Evolutionary conservation across 805 yeast species (phyloP).

Genomic region (Metschnikowia rubicola): DNA sequence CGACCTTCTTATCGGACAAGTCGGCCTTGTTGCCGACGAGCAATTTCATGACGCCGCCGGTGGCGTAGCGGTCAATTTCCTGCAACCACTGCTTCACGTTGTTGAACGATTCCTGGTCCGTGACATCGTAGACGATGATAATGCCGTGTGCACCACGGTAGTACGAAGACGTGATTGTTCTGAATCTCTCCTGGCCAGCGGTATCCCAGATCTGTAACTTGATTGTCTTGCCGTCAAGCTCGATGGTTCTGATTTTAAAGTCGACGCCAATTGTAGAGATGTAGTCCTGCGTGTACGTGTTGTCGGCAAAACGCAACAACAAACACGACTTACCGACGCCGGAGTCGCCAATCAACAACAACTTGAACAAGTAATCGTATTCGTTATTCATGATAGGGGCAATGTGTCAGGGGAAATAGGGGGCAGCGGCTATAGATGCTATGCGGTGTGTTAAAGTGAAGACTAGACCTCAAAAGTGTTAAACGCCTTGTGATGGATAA

Average conservation of each 20-base stretch:
- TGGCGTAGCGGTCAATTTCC: slow-evolving; percentile 97
- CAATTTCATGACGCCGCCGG: slow-evolving; percentile 93
- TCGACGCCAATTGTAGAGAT: slow-evolving; percentile 98
- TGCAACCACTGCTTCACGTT: slow-evolving; percentile 98
- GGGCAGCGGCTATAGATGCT: too few species aligned
- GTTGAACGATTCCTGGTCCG: slow-evolving; percentile 94
- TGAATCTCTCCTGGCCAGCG: slow-evolving; percentile 97
- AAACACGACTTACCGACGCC: slow-evolving; percentile 98
- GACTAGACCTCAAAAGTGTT: too few species aligned
- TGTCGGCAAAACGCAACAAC: slow-evolving; percentile 92
- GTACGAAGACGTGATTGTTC: slow-evolving; percentile 95
- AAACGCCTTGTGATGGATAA: too few species aligned
- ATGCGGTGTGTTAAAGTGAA: too few species aligned
- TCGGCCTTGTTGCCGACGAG: slow-evolving; percentile 97
- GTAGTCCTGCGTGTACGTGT: slow-evolving; percentile 94
- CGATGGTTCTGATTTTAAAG: slow-evolving; percentile 84
- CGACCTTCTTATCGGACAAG: slow-evolving; percentile 88
- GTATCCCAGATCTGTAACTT: slow-evolving; percentile 99
- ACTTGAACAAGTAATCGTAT: slow-evolving; percentile 96
- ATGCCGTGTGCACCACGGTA: slow-evolving; percentile 99
- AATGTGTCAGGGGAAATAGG: too few species aligned
- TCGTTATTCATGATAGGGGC: slow-evolving; percentile 67
- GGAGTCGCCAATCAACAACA: slow-evolving; percentile 93
- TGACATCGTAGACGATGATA: slow-evolving; percentile 95
- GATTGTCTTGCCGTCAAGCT: slow-evolving; percentile 94